Evolutionary conservation across 2,329 filamentous ascomycete species (phyloP).

Genomic region (Pyrenochaeta sp.): DNA sequence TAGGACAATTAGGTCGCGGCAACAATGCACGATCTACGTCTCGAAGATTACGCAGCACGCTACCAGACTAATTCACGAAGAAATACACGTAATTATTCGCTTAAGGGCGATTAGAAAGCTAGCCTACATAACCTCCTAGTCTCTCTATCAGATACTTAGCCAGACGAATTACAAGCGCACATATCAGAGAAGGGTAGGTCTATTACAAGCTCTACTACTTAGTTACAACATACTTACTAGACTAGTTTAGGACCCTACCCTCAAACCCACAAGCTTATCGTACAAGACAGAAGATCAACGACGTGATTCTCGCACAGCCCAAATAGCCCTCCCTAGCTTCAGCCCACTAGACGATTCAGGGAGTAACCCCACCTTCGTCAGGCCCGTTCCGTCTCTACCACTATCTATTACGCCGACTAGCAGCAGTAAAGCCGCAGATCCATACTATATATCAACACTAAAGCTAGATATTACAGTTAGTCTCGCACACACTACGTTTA

Average conservation of each 20-base stretch:
- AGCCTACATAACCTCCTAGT: too few species aligned
- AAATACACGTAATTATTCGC: too few species aligned
- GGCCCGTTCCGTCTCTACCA: constrained; percentile 20
- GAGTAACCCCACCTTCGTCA: constrained; percentile 13
- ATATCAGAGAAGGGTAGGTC: constrained; percentile 25
- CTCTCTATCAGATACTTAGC: constrained; percentile 12
- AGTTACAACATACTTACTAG: constrained; percentile 8
- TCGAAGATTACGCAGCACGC: background rate
- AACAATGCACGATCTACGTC: background rate
- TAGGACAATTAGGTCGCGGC: constrained; percentile 12
- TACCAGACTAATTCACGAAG: constrained; percentile 20
- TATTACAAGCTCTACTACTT: background rate
- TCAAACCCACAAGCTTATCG: constrained; percentile 20
- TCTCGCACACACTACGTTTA: constrained; percentile 15
- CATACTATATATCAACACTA: constrained; percentile 27
- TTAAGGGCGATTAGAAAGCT: too few species aligned
- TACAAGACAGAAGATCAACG: constrained; percentile 10
- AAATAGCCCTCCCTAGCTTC: constrained; percentile 11
- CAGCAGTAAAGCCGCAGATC: constrained; percentile 25
- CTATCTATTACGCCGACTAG: constrained; percentile 23
- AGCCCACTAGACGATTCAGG: too few species aligned
- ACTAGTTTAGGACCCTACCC: constrained; percentile 22
- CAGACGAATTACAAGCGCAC: constrained; percentile 14
- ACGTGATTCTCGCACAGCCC: constrained; percentile 8
- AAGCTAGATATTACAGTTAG: too few species aligned